Percentiles rank a stretch among this genome's conserved stretches.
Conservation (phyloP, 1,139 yeast species). For the Taphrina communis region DNA sequence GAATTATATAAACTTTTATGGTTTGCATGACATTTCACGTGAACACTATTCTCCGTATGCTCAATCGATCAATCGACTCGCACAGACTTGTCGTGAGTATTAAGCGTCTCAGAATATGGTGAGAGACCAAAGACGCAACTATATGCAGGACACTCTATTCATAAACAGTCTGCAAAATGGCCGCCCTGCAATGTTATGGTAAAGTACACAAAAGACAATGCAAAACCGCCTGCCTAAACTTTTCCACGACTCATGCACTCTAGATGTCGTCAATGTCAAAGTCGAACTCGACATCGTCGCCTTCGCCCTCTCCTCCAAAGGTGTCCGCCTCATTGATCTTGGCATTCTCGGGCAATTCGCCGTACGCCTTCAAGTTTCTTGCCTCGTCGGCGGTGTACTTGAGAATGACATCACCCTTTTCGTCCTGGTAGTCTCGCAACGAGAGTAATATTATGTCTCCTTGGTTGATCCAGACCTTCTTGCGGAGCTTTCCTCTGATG, state of each 20-base stretch:
- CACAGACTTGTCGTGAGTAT: neutral
- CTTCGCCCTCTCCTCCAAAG: conserved; percentile 91
- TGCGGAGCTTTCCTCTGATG: conserved; percentile 98
- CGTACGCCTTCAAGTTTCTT: conserved; percentile 90
- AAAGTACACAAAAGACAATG: conserved; percentile 19
- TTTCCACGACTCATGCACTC: conserved; percentile 14
- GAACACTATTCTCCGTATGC: neutral
- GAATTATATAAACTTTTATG: no score
- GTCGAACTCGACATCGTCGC: conserved; percentile 95
- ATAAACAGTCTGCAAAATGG: neutral
- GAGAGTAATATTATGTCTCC: conserved; percentile 97
- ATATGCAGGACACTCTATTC: conserved; percentile 2
- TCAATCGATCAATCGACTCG: neutral
- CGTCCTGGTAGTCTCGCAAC: conserved; percentile 97
- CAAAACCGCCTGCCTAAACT: conserved; percentile 18
- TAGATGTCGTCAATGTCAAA: conserved; percentile 83
- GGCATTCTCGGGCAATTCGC: conserved; percentile 88
- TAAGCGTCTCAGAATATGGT: neutral
- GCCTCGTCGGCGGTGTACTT: conserved; percentile 98
- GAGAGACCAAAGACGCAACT: neutral
- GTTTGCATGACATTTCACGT: neutral
- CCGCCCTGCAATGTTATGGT: conserved; percentile 13
- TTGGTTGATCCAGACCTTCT: conserved; percentile 96
- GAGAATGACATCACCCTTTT: conserved; percentile 96
- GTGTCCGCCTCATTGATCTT: conserved; percentile 98